Percentiles rank a stretch among this genome's conserved stretches.
These are phyloP conservation scores for Colletotrichum sp. DNA, from an alignment of 2,329 filamentous ascomycete genomes.

Conservation along the genomic window DNA sequence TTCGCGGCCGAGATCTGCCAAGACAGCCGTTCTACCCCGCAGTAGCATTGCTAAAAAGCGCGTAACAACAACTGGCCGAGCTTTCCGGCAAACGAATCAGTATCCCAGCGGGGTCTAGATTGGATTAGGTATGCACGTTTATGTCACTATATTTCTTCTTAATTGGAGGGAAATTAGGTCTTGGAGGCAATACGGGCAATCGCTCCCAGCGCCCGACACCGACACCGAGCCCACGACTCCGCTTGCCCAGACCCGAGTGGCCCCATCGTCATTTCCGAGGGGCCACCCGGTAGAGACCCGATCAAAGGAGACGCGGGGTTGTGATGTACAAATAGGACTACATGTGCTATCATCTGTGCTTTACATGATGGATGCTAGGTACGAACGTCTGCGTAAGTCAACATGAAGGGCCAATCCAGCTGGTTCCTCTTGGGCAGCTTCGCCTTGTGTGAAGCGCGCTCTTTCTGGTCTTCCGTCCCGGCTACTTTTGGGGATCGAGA, in stretches of 20 bases:
- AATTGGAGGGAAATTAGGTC: conserved; percentile 6
- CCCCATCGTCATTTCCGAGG: background rate
- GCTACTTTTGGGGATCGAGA: conserved; percentile 1
- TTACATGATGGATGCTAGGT: background rate
- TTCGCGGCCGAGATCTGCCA: background rate
- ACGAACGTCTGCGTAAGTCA: background rate
- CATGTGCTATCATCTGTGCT: background rate
- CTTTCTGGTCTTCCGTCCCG: conserved; percentile 6
- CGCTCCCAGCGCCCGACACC: background rate
- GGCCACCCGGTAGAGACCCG: background rate
- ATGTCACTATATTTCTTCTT: background rate
- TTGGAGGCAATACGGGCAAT: background rate
- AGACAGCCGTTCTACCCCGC: background rate
- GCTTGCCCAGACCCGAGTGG: background rate
- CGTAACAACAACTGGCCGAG: background rate
- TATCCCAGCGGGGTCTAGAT: background rate
- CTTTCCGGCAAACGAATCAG: background rate
- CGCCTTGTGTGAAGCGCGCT: background rate
- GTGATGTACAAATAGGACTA: background rate
- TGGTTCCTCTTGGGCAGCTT: background rate
- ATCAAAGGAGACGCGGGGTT: background rate
- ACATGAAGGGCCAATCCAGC: background rate
- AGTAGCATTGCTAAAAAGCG: background rate
- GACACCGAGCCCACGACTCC: background rate
- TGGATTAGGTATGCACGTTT: background rate